Conservation (phyloP, 108 stramenopile genomes). For the Cyclotella kingstonii region DNA sequence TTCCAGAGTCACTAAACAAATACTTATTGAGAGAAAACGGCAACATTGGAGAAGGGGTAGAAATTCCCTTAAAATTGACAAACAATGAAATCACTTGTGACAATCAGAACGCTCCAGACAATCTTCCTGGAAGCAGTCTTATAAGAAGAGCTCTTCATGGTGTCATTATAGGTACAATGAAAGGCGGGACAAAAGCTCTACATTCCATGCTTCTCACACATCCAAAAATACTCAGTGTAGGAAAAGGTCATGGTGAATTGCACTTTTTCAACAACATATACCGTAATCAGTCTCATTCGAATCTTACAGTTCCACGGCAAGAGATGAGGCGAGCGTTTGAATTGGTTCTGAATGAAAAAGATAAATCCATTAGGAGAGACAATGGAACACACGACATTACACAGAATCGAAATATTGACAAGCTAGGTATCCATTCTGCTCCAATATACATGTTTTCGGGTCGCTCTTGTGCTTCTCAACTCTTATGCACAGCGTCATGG, state of each 20-base stretch:
- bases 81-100: conserved; percentile 4
- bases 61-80: no score
- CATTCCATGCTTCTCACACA: conserved; percentile 4
- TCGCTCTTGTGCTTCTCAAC: not conserved
- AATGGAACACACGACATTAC: not conserved
- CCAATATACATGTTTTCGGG: conserved; percentile 24
- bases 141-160: conserved; percentile 17
- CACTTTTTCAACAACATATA: conserved; percentile 9
- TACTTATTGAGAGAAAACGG: no score
- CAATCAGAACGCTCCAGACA: conserved; percentile 2
- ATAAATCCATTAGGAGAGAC: not conserved
- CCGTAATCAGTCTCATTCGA: not conserved
- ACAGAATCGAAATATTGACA: not conserved
- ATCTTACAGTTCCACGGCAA: conserved; percentile 12
- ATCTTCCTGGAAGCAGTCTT: conserved; percentile 1
- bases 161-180: conserved; percentile 19
- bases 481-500: conserved; percentile 25
- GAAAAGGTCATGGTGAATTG: conserved; percentile 14
- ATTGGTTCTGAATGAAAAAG: not conserved
- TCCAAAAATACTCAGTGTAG: conserved; percentile 4
- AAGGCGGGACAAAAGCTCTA: conserved; percentile 24
- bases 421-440: conserved; percentile 15
- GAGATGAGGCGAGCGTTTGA: conserved; percentile 5
- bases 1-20: no score
- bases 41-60: no score